phyloP scores from a whole-genome alignment of 495 filamentous ascomycete species.

The Pseudoneurospora amorphoporcata region DNA sequence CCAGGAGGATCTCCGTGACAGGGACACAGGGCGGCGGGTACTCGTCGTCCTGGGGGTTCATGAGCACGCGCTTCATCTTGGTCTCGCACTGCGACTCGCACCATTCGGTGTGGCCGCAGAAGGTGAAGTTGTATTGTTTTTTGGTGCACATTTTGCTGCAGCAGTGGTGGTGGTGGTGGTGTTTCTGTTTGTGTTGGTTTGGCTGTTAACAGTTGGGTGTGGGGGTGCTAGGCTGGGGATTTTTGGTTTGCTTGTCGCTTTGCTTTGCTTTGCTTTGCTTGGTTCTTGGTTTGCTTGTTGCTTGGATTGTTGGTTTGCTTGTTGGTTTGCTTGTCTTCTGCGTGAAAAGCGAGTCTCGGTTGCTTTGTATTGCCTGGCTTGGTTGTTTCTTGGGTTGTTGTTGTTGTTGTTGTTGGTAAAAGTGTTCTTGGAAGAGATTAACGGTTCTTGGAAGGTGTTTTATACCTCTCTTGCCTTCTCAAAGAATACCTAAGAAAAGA shows the following conservation, averaged over 20 bases:
- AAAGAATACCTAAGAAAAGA: not conserved
- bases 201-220: not conserved
- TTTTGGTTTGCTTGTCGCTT: not conserved
- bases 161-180: not conserved
- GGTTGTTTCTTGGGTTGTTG: not conserved
- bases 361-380: not conserved
- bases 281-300: not conserved
- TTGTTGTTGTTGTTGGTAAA: not conserved
- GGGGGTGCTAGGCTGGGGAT: not conserved
- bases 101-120: not conserved
- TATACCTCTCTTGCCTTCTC: not conserved
- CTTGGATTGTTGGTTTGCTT: no score
- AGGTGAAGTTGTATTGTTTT: not conserved
- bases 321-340: not conserved
- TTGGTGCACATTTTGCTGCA: not conserved
- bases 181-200: not conserved
- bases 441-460: not conserved
- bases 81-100: not conserved
- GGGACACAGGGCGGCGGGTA: not conserved
- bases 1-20: not conserved
- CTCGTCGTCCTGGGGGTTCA: not conserved
- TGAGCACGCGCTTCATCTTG: not conserved
- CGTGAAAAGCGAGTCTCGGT: no score
- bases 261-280: not conserved
- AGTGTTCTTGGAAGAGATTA: not conserved